Conservation (phyloP, 2,329 filamentous ascomycete species). For the Rhynchosporium secalis region DNA sequence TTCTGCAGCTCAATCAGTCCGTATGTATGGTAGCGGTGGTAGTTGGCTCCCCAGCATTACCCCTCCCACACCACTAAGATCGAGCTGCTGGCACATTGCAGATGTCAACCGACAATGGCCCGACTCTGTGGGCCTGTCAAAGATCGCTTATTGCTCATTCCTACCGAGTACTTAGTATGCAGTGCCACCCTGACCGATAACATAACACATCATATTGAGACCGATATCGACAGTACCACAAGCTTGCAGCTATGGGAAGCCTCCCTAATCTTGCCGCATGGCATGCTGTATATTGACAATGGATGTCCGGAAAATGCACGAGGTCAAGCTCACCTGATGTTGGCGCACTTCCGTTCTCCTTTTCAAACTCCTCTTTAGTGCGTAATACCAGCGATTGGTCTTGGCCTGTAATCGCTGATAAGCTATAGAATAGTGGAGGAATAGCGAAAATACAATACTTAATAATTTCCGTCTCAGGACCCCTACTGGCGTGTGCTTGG, state of each 20-base stretch:
- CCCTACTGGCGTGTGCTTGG: conserved; percentile 12
- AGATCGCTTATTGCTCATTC: conserved; percentile 12
- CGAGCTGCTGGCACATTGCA: conserved; percentile 6
- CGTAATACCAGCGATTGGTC: not conserved
- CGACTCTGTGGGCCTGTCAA: conserved; percentile 24
- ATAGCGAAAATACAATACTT: not conserved
- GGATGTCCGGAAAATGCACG: not conserved
- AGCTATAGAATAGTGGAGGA: not conserved
- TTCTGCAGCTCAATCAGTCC: too few relatives aligned
- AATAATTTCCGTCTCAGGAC: conserved; percentile 5
- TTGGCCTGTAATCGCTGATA: not conserved
- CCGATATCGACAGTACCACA: not conserved
- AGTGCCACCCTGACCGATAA: conserved; percentile 15
- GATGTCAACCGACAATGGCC: conserved; percentile 16
- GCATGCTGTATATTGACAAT: conserved; percentile 20
- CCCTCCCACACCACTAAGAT: conserved; percentile 1
- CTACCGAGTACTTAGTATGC: conserved; percentile 7
- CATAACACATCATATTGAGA: not conserved
- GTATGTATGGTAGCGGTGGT: too few relatives aligned
- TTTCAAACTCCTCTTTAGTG: not conserved
- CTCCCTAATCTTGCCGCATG: conserved; percentile 21
- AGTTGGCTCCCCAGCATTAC: not conserved
- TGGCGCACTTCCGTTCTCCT: not conserved
- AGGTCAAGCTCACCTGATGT: conserved; percentile 4
- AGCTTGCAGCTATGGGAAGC: not conserved